These are phyloP conservation scores for Aegle marmelos DNA, from an alignment of 345 rosid genomes.

Conservation along the genomic window DNA sequence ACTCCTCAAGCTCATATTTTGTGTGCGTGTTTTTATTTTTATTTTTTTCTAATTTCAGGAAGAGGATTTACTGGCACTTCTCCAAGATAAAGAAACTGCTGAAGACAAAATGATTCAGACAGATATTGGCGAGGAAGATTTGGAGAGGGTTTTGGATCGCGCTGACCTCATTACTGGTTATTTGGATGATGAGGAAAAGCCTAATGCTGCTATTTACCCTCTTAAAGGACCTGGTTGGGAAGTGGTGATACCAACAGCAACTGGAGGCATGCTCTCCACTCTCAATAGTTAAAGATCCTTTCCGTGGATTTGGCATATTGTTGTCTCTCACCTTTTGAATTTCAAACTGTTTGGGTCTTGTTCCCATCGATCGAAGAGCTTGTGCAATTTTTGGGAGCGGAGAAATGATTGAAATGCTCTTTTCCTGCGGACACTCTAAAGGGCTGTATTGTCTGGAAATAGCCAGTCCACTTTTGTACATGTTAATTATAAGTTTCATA, in stretches of 20 bases:
- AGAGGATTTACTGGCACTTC: slow-evolving; percentile 72
- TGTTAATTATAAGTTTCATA: not conserved
- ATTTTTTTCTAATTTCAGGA: slow-evolving; percentile 43
- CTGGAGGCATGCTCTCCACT: slow-evolving; percentile 78
- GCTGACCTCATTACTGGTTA: slow-evolving; percentile 52
- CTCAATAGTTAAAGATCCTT: slow-evolving; percentile 50
- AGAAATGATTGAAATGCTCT: not conserved
- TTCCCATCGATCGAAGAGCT: too few relatives aligned
- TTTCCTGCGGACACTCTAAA: not conserved
- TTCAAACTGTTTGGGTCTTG: not conserved
- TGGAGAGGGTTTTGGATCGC: slow-evolving; percentile 68
- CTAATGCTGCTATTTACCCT: slow-evolving; percentile 33
- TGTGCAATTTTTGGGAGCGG: not conserved
- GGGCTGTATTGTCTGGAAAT: not conserved
- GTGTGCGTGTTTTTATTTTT: too few relatives aligned
- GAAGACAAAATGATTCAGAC: slow-evolving; percentile 93
- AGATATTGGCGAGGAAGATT: slow-evolving; percentile 73
- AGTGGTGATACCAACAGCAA: slow-evolving; percentile 70
- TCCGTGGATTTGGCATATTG: not conserved
- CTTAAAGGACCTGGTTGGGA: slow-evolving; percentile 98
- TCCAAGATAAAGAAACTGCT: slow-evolving; percentile 70
- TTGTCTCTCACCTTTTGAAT: not conserved
- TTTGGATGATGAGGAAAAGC: slow-evolving; percentile 22
- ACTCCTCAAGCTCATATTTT: not conserved
- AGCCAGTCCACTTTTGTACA: not conserved